Evolutionary conservation across 352 stramenopile genomes (phyloP).

Genomic region (Lagenidium giganteum): DNA sequence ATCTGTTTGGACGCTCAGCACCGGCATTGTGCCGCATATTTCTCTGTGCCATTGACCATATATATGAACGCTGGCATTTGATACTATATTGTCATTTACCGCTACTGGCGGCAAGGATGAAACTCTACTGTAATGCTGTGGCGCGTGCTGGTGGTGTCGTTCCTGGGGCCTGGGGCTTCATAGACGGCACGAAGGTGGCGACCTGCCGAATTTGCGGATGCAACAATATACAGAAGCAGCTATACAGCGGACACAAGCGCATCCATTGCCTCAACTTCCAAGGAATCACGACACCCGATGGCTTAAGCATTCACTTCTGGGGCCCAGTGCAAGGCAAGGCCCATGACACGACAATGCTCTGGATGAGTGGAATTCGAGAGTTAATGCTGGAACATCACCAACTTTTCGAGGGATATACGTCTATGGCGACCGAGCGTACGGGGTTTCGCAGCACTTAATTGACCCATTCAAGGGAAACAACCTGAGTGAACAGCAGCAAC

Average conservation of each 20-base stretch:
- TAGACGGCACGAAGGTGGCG: conserved; percentile 14
- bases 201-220: not conserved
- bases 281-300: conserved; percentile 9
- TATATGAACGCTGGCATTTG: too few relatives aligned
- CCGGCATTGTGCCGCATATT: too few relatives aligned
- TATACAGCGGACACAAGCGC: conserved; percentile 14
- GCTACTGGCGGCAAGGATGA: too few relatives aligned
- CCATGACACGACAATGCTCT: conserved; percentile 11
- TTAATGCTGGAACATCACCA: not conserved
- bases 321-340: conserved; percentile 7
- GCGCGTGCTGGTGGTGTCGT: not conserved
- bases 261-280: conserved; percentile 16
- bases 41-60: too few relatives aligned
- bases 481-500: not conserved
- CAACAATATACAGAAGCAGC: not conserved
- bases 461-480: conserved; percentile 8
- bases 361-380: not conserved
- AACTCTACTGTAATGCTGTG: conserved; percentile 5
- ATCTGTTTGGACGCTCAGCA: too few relatives aligned
- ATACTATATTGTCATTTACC: too few relatives aligned
- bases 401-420: conserved; percentile 4
- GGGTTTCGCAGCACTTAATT: conserved; percentile 3
- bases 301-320: conserved; percentile 15
- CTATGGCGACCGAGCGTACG: conserved; percentile 16
- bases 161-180: conserved; percentile 5